Conservation (phyloP, 305 asterid genomes). For the Fraxinus paxiana region DNA sequence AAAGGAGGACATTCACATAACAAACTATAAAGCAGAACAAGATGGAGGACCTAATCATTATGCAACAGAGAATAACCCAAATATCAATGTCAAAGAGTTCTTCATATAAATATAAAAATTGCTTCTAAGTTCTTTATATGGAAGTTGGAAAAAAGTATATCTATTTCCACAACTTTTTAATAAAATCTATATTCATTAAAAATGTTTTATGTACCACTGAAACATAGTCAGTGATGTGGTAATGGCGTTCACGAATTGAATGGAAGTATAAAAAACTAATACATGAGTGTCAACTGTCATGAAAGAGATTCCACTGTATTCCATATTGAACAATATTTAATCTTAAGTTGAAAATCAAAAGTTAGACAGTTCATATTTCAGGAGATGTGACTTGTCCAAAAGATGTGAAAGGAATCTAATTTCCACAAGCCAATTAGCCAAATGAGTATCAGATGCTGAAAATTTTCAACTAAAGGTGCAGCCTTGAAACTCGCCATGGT, state of each 20-base stretch:
- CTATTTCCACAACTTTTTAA: background rate
- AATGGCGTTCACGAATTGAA: background rate
- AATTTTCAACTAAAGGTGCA: background rate
- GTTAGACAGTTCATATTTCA: background rate
- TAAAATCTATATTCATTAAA: background rate
- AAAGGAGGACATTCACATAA: background rate
- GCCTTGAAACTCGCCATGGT: background rate
- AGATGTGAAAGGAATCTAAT: background rate
- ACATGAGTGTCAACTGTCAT: background rate
- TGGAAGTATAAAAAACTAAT: background rate
- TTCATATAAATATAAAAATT: background rate
- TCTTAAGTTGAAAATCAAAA: background rate
- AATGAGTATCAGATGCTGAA: background rate
- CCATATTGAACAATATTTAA: background rate
- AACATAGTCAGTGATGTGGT: background rate
- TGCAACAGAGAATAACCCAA: background rate
- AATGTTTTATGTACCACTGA: background rate
- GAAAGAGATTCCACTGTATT: background rate
- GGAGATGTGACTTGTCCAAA: background rate
- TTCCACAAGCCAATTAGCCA: background rate
- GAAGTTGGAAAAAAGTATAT: conserved; percentile 1
- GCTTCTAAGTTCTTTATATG: background rate
- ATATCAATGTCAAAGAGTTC: background rate
- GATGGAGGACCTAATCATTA: background rate
- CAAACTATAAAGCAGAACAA: background rate